Percentiles rank a stretch among this genome's conserved stretches.
These are phyloP conservation scores for Albatrellus sp. DNA, from an alignment of 1,284 basidiomycete genomes.

Conservation along the genomic window DNA sequence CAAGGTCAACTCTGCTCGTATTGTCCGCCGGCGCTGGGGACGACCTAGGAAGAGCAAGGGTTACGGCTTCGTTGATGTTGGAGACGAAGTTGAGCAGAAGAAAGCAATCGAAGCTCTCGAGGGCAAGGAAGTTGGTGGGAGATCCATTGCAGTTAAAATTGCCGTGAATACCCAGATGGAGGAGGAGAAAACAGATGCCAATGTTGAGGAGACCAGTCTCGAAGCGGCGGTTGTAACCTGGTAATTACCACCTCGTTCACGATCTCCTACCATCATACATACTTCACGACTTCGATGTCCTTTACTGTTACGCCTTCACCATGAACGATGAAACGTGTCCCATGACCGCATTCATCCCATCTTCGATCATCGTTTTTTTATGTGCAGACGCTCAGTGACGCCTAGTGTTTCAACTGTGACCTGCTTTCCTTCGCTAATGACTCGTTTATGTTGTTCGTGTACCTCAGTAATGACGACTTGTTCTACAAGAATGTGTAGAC, in stretches of 20 bases:
- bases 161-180: constrained; percentile 53
- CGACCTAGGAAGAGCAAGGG: constrained; percentile 79
- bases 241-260: constrained; percentile 13
- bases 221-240: constrained; percentile 19
- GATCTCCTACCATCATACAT: neutral
- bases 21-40: constrained; percentile 76
- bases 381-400: constrained; percentile 5
- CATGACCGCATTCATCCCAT: neutral
- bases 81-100: constrained; percentile 70
- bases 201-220: constrained; percentile 15
- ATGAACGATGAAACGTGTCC: neutral
- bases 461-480: constrained; percentile 6
- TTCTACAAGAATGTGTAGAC: no score
- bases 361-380: constrained; percentile 3
- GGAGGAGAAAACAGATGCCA: constrained; percentile 17
- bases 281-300: neutral
- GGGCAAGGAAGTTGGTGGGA: constrained; percentile 72
- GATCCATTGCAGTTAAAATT: constrained; percentile 78
- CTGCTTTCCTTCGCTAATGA: constrained; percentile 26
- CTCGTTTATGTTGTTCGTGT: constrained; percentile 16
- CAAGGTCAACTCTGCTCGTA: constrained; percentile 70
- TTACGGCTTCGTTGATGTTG: constrained; percentile 90
- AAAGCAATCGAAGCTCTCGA: constrained; percentile 75
- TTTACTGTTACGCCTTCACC: neutral
- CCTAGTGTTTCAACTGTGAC: constrained; percentile 10